These are phyloP conservation scores for Nannochloropsis granulata DNA, from an alignment of 108 stramenopile species.

Conservation along the genomic window DNA sequence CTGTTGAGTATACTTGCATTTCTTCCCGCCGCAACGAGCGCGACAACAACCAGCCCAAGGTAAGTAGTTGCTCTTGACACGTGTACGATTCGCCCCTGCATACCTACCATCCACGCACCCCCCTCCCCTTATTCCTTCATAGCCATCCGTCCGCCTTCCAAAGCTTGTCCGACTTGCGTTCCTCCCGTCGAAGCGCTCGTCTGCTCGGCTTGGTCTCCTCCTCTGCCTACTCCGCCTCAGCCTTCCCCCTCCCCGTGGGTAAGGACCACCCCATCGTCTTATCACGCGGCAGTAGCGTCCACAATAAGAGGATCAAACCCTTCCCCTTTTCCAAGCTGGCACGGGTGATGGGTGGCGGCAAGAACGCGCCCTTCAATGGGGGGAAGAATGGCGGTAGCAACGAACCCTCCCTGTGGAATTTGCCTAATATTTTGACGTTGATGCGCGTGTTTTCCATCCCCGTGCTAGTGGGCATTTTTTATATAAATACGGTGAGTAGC, in stretches of 20 bases:
- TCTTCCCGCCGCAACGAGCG: background rate
- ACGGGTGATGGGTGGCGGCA: background rate
- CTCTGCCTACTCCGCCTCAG: background rate
- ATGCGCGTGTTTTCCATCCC: constrained; percentile 7
- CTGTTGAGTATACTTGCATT: background rate
- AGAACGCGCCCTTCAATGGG: background rate
- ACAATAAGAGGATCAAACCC: too few species aligned
- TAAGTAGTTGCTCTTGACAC: background rate
- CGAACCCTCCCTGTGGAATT: constrained; percentile 5
- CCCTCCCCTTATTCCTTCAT: too few species aligned
- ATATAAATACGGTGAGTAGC: background rate
- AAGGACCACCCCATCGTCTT: background rate
- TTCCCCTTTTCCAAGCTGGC: background rate
- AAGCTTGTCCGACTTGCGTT: too few species aligned
- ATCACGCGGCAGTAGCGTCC: background rate
- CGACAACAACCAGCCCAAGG: background rate
- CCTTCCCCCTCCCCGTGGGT: background rate
- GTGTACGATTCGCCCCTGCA: too few species aligned
- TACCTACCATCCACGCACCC: too few species aligned
- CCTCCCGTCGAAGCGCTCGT: background rate
- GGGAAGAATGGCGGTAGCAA: background rate
- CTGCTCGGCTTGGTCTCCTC: background rate
- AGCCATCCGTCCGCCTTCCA: too few species aligned
- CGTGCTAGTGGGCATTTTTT: background rate
- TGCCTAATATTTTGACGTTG: constrained; percentile 23